These are phyloP conservation scores for Ascochyta pisi DNA, from an alignment of 2,329 filamentous ascomycete genomes.

Conservation along the genomic window DNA sequence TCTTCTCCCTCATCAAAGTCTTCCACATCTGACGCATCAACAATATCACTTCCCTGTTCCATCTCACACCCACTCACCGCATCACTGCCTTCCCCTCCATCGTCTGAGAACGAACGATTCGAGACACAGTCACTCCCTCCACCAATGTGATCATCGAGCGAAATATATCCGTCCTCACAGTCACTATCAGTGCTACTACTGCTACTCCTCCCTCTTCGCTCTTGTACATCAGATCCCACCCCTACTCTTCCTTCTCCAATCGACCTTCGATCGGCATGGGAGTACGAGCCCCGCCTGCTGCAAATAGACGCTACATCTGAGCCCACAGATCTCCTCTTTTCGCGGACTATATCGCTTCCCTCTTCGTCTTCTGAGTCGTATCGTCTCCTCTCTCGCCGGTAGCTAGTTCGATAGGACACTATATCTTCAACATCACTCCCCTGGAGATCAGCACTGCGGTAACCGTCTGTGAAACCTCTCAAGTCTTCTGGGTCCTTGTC, in stretches of 20 bases:
- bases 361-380: not conserved
- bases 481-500: not conserved
- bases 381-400: not conserved
- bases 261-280: not conserved
- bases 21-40: not conserved
- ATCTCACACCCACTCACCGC: not conserved
- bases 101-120: not conserved
- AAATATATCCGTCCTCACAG: slow-evolving; percentile 10
- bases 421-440: slow-evolving; percentile 1
- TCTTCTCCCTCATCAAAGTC: not conserved
- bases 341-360: not conserved
- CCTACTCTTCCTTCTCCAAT: not conserved
- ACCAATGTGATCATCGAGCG: slow-evolving; percentile 8
- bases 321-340: not conserved
- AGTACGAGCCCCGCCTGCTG: not conserved
- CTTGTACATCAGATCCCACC: not conserved
- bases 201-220: not conserved
- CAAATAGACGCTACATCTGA: not conserved
- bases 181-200: slow-evolving; percentile 5
- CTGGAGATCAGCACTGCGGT: not conserved
- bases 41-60: slow-evolving; percentile 2
- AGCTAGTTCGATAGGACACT: not conserved
- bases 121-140: slow-evolving; percentile 4
- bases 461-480: not conserved
- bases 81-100: slow-evolving; percentile 7